Percentiles rank a stretch among this genome's conserved stretches.
These are phyloP conservation scores for Phytophthora fragariae DNA, from an alignment of 352 stramenopile genomes.

Conservation along the genomic window DNA sequence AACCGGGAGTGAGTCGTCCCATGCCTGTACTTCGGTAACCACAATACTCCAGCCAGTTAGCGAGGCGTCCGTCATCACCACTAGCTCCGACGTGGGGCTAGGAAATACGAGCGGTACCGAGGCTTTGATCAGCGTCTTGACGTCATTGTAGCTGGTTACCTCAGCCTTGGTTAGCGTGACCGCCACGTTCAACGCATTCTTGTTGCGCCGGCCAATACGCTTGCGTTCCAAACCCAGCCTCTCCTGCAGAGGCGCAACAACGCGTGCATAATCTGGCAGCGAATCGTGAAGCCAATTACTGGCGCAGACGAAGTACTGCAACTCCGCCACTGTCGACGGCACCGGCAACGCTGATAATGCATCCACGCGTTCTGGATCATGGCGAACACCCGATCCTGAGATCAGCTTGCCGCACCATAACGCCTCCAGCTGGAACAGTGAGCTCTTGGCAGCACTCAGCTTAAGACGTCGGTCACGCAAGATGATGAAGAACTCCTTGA, in stretches of 20 bases:
- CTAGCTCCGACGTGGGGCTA: neutral
- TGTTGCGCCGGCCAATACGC: slow-evolving; percentile 5
- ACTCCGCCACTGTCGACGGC: slow-evolving; percentile 6
- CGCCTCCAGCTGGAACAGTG: slow-evolving; percentile 10
- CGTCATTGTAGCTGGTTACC: slow-evolving; percentile 4
- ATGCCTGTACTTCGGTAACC: neutral
- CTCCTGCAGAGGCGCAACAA: slow-evolving; percentile 18
- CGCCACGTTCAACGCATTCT: slow-evolving; percentile 2
- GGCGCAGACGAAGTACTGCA: slow-evolving; percentile 7
- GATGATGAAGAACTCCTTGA: slow-evolving; percentile 20
- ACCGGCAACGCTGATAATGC: neutral
- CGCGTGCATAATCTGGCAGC: slow-evolving; percentile 21
- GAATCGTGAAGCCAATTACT: slow-evolving; percentile 27
- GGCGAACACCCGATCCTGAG: slow-evolving; percentile 1
- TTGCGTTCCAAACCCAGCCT: slow-evolving; percentile 4
- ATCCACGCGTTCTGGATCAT: slow-evolving; percentile 17
- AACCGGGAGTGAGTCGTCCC: neutral
- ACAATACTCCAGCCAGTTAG: slow-evolving; percentile 7
- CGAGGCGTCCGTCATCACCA: neutral
- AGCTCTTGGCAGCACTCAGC: slow-evolving; percentile 27
- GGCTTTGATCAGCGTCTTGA: slow-evolving; percentile 3
- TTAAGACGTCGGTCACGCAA: slow-evolving; percentile 23
- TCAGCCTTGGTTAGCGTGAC: neutral
- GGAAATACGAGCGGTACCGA: neutral
- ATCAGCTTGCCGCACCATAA: slow-evolving; percentile 37